These are phyloP conservation scores for Ceratobasidium sp. DNA, from an alignment of 1,284 basidiomycete genomes.

Conservation along the genomic window DNA sequence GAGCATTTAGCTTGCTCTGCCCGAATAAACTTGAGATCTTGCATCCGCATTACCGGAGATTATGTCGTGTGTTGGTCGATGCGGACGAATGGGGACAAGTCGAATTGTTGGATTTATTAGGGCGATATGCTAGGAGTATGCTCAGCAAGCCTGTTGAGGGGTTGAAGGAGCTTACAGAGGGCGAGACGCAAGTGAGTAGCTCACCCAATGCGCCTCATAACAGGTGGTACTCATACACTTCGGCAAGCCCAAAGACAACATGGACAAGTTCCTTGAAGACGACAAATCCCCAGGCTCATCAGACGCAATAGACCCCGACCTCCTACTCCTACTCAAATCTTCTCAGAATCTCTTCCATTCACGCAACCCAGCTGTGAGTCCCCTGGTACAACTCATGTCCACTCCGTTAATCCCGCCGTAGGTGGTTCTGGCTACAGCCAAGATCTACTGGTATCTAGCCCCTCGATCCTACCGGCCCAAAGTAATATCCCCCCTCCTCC, in stretches of 20 bases:
- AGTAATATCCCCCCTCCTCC: constrained; percentile 75
- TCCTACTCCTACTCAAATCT: constrained; percentile 81
- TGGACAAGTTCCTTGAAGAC: constrained; percentile 49
- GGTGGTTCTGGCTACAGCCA: constrained; percentile 82
- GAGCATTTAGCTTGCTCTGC: constrained; percentile 88
- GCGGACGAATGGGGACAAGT: constrained; percentile 98
- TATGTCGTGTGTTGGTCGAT: constrained; percentile 88
- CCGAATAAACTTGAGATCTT: constrained; percentile 88
- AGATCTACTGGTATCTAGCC: constrained; percentile 80
- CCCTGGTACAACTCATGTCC: constrained; percentile 23
- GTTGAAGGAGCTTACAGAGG: constrained; percentile 52
- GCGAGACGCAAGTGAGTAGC: constrained; percentile 49
- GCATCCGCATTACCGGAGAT: constrained; percentile 88
- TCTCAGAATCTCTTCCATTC: constrained; percentile 85
- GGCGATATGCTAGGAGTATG: constrained; percentile 88
- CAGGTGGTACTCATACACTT: constrained; percentile 30
- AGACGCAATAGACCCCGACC: constrained; percentile 77
- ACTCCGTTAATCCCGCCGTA: constrained; percentile 53
- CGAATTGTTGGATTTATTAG: constrained; percentile 81
- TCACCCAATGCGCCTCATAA: neutral
- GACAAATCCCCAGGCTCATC: constrained; percentile 31
- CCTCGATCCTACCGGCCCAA: constrained; percentile 69
- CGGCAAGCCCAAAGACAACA: constrained; percentile 14
- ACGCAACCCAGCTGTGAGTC: constrained; percentile 83
- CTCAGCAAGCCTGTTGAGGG: constrained; percentile 73